Evolutionary conservation across 176 grass and related monocot species (phyloP).

Genomic region (Saccharum officinarum): DNA sequence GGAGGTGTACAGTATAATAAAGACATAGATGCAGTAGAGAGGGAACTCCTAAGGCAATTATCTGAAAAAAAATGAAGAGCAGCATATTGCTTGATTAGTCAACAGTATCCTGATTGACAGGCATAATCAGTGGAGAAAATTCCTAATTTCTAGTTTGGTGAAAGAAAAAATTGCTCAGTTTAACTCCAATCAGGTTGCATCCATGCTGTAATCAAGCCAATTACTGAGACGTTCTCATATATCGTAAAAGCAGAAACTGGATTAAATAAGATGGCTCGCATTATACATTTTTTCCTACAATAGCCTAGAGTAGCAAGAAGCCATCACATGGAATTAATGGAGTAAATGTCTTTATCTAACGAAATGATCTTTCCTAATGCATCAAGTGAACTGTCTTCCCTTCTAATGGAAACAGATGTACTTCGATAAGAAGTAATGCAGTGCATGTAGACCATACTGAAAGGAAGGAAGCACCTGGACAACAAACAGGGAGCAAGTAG

Average conservation of each 20-base stretch:
- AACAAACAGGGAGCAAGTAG: constrained; percentile 69
- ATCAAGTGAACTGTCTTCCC: not conserved
- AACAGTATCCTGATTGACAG: no score
- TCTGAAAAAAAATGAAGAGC: no score
- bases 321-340: not conserved
- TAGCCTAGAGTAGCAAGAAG: not conserved
- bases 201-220: not conserved
- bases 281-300: not conserved
- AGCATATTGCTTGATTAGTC: no score
- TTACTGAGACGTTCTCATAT: not conserved
- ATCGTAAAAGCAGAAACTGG: not conserved
- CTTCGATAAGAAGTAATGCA: not conserved
- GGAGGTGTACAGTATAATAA: not conserved
- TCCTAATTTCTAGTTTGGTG: not conserved
- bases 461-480: constrained; percentile 58
- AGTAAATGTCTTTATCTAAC: not conserved
- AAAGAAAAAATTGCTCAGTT: not conserved
- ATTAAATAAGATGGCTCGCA: not conserved
- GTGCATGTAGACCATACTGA: not conserved
- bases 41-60: no score
- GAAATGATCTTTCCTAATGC: no score
- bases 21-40: no score
- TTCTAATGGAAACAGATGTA: not conserved
- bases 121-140: not conserved
- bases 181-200: not conserved